A percentile compares a stretch with the other conserved stretches of the same genome.
Evolutionary conservation across 192 early-diverging fungal genomes (phyloP).

Genomic region (Dimargaris xerosporica): DNA sequence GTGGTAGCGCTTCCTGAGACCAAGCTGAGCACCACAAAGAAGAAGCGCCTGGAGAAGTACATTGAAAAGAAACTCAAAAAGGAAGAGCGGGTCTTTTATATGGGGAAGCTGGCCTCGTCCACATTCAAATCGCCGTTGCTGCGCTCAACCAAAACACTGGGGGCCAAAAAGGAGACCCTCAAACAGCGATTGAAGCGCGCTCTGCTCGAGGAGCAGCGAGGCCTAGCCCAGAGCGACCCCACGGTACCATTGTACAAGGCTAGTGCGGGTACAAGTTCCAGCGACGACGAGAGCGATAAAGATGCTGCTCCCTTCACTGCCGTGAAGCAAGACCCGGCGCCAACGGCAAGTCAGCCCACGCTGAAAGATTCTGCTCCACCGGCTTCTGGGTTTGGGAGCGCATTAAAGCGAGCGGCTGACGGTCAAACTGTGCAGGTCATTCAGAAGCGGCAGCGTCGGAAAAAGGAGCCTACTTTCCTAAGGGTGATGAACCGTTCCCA

Average conservation of each 20-base stretch:
- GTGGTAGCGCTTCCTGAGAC: not conserved
- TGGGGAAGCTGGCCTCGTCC: conserved; percentile 45
- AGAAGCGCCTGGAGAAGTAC: conserved; percentile 63
- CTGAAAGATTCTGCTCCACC: no score
- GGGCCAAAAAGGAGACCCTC: conserved; percentile 42
- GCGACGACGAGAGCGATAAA: no score
- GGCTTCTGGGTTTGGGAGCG: conserved; percentile 27
- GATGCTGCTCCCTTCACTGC: no score
- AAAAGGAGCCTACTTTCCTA: conserved; percentile 23
- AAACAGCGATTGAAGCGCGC: conserved; percentile 51
- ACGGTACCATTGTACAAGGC: no score
- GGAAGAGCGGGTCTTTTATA: conserved; percentile 45
- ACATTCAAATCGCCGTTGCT: conserved; percentile 52
- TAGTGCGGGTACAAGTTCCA: no score
- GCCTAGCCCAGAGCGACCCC: conserved; percentile 38
- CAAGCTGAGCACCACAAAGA: conserved; percentile 30
- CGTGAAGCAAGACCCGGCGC: no score
- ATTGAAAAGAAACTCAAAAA: conserved; percentile 76
- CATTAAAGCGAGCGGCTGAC: conserved; percentile 22
- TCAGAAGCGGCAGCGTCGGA: conserved; percentile 36
- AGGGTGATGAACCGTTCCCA: conserved; percentile 13
- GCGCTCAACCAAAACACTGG: conserved; percentile 52
- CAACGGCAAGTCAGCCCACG: no score
- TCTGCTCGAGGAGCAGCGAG: conserved; percentile 44
- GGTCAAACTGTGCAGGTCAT: conserved; percentile 25